These are phyloP conservation scores for Epichloe amarillans DNA, from an alignment of 2,329 filamentous ascomycete species.

Conservation along the genomic window DNA sequence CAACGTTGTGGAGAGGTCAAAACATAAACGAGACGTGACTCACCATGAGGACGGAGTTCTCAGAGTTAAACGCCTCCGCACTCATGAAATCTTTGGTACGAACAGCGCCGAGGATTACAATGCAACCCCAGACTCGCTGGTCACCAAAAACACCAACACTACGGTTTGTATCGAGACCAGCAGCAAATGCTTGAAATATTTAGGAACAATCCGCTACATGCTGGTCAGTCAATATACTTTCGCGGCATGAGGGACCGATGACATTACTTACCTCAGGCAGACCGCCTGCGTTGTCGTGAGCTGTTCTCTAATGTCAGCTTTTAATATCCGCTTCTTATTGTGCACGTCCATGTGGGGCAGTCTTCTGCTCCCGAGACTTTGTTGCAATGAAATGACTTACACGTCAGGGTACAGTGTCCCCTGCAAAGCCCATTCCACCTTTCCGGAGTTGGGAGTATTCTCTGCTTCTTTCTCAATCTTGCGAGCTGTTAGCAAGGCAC, in stretches of 20 bases:
- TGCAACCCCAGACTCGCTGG: constrained; percentile 19
- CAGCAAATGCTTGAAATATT: constrained; percentile 17
- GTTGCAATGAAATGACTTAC: not conserved
- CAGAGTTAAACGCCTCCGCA: constrained; percentile 51
- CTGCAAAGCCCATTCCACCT: constrained; percentile 78
- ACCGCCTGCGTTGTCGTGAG: constrained; percentile 52
- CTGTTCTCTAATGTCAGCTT: too few species aligned
- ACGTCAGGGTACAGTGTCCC: constrained; percentile 38
- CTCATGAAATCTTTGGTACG: constrained; percentile 34
- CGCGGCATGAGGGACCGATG: constrained; percentile 11
- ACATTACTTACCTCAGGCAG: constrained; percentile 44
- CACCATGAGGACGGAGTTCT: constrained; percentile 40
- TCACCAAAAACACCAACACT: constrained; percentile 13
- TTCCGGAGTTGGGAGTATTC: constrained; percentile 52
- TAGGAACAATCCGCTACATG: constrained; percentile 18
- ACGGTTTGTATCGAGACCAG: constrained; percentile 13
- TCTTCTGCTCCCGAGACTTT: too few species aligned
- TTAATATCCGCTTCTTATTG: too few species aligned
- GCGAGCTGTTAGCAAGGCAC: too few species aligned
- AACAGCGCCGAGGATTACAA: constrained; percentile 12
- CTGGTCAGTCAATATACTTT: not conserved
- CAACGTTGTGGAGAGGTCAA: too few species aligned
- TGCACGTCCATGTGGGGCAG: too few species aligned
- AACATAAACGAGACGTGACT: too few species aligned
- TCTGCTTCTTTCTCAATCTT: constrained; percentile 57